Conservation (phyloP, 495 filamentous ascomycete species). For the Hamigera avellanea region DNA sequence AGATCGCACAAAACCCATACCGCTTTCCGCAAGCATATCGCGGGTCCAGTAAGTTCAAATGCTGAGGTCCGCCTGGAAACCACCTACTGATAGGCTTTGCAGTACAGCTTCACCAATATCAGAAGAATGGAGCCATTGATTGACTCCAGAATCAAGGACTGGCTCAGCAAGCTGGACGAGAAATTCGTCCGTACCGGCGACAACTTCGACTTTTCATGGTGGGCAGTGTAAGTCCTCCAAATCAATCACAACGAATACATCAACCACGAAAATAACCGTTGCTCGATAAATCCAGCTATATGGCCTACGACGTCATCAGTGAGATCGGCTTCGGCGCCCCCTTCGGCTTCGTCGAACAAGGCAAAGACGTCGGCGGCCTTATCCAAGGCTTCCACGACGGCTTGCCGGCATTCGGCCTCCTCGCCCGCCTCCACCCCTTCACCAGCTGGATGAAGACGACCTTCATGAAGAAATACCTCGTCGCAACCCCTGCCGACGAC, state of each 20-base stretch:
- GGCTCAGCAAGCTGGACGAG: constrained; percentile 29
- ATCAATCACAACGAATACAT: not conserved
- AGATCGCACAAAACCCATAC: constrained; percentile 36
- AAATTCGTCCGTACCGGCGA: constrained; percentile 30
- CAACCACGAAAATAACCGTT: not conserved
- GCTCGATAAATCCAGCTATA: constrained; percentile 17
- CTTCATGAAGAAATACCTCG: constrained; percentile 40
- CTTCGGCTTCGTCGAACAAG: constrained; percentile 49
- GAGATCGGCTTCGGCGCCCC: constrained; percentile 52
- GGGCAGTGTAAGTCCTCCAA: constrained; percentile 33
- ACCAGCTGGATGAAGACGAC: constrained; percentile 42
- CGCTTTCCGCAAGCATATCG: constrained; percentile 30
- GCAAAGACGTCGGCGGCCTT: constrained; percentile 44
- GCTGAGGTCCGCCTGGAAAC: not conserved
- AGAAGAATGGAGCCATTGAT: constrained; percentile 43
- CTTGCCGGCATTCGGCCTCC: constrained; percentile 35
- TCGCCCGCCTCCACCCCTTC: constrained; percentile 40
- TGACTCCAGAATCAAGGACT: constrained; percentile 31
- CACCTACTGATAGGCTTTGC: constrained; percentile 9
- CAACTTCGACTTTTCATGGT: constrained; percentile 39
- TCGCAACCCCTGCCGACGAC: constrained; percentile 43
- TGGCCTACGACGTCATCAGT: constrained; percentile 54
- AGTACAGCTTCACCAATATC: constrained; percentile 41
- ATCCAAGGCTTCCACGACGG: constrained; percentile 40
- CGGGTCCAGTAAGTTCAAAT: constrained; percentile 24